Evolutionary conservation across 257 asterid species (phyloP).

Genomic region (Pogostemon cablin): DNA sequence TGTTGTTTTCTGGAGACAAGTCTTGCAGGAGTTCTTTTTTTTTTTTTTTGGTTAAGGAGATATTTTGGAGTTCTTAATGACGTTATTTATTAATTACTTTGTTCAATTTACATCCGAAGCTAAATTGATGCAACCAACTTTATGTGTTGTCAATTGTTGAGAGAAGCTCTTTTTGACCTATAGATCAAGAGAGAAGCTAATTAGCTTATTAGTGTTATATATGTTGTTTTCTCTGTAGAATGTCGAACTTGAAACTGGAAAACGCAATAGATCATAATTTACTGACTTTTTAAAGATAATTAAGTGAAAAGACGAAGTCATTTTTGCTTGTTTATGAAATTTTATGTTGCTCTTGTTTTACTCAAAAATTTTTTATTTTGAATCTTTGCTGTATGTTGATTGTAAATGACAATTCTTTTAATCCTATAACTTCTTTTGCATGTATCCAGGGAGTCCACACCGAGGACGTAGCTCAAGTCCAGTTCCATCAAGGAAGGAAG

Average conservation of each 20-base stretch:
- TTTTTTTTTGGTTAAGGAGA: not conserved
- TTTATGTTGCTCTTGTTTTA: constrained; percentile 14
- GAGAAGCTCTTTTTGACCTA: not conserved
- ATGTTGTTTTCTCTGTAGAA: not conserved
- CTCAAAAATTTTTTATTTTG: not conserved
- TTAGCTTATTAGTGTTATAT: not conserved
- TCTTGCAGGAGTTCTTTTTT: not conserved
- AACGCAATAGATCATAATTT: not conserved
- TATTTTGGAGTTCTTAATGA: not conserved
- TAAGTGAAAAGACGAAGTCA: not conserved
- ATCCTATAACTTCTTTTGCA: constrained; percentile 47
- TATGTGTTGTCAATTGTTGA: not conserved
- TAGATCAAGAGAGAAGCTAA: not conserved
- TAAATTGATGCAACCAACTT: not conserved
- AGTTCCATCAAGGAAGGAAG: constrained; percentile 49
- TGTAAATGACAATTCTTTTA: constrained; percentile 47
- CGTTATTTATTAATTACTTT: not conserved
- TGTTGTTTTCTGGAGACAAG: not conserved
- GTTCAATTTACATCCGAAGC: not conserved
- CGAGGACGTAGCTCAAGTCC: constrained; percentile 60
- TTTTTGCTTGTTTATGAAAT: constrained; percentile 8
- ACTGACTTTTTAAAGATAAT: not conserved
- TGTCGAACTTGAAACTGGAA: not conserved
- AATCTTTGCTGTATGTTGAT: constrained; percentile 25
- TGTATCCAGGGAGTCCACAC: constrained; percentile 69